phyloP scores from a whole-genome alignment of 108 stramenopile genomes.

The Cyclotella baltica region DNA sequence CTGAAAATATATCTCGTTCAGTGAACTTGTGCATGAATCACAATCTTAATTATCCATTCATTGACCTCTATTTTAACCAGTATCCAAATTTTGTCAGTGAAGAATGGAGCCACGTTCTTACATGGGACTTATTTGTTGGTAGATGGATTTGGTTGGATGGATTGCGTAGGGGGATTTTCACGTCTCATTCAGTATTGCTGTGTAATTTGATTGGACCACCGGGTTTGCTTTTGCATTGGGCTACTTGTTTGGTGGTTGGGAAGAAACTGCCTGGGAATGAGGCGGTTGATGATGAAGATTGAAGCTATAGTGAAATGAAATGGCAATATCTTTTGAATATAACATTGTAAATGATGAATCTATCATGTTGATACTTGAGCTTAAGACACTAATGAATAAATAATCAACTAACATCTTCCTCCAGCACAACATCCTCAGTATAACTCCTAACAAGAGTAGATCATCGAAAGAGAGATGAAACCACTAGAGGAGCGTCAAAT shows the following conservation, averaged over 20 bases:
- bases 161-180: constrained; percentile 78
- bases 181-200: constrained; percentile 81
- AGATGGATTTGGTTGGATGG: constrained; percentile 92
- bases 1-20: not conserved
- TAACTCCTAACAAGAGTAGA: constrained; percentile 56
- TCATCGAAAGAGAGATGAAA: constrained; percentile 59
- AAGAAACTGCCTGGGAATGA: constrained; percentile 65
- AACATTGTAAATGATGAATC: too few relatives aligned
- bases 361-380: too few relatives aligned
- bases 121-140: constrained; percentile 94
- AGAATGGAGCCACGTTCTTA: constrained; percentile 91
- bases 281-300: too few relatives aligned
- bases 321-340: too few relatives aligned
- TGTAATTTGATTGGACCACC: constrained; percentile 92
- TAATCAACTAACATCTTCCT: constrained; percentile 52
- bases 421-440: constrained; percentile 68
- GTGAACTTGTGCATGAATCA: not conserved
- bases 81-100: constrained; percentile 92
- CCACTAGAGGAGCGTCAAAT: constrained; percentile 67
- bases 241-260: constrained; percentile 73
- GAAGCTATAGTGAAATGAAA: too few relatives aligned
- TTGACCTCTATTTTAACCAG: constrained; percentile 9
- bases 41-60: not conserved
- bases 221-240: constrained; percentile 83
- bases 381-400: too few relatives aligned